Conservation (phyloP, 768 basidiomycete species). For the Boletus sensibilis region DNA sequence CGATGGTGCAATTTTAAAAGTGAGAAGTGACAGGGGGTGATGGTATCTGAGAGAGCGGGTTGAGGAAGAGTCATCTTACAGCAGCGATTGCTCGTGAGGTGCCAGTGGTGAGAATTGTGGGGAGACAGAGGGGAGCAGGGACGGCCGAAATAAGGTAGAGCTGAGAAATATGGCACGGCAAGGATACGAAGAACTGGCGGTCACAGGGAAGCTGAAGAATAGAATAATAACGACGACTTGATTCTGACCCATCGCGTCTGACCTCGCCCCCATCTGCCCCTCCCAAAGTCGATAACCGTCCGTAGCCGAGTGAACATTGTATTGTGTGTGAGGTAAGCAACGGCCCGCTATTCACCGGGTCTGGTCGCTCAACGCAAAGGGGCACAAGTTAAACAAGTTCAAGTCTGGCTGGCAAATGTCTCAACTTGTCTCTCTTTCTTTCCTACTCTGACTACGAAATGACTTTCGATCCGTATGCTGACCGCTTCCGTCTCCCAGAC, state of each 20-base stretch:
- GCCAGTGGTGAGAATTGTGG: slow-evolving; percentile 4
- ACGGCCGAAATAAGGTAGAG: not conserved
- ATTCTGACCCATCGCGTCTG: not conserved
- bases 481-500: slow-evolving; percentile 18
- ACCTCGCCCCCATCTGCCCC: not conserved
- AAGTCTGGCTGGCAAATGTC: not conserved
- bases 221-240: not conserved
- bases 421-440: not conserved
- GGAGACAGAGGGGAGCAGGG: not conserved
- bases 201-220: slow-evolving; percentile 1
- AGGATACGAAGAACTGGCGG: not conserved
- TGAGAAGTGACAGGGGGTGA: not conserved
- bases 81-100: not conserved
- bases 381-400: slow-evolving; percentile 1
- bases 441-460: slow-evolving; percentile 7
- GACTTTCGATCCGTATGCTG: slow-evolving; percentile 27
- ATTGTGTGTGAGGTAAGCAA: slow-evolving; percentile 19
- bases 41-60: not conserved
- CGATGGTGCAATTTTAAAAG: not conserved
- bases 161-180: not conserved
- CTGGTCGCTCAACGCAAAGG: not conserved
- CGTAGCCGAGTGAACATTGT: not conserved
- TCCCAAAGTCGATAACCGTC: not conserved
- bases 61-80: not conserved
- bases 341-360: not conserved